Conservation (phyloP, 2,329 filamentous ascomycete species). For the Achaetomium macrosporum region DNA sequence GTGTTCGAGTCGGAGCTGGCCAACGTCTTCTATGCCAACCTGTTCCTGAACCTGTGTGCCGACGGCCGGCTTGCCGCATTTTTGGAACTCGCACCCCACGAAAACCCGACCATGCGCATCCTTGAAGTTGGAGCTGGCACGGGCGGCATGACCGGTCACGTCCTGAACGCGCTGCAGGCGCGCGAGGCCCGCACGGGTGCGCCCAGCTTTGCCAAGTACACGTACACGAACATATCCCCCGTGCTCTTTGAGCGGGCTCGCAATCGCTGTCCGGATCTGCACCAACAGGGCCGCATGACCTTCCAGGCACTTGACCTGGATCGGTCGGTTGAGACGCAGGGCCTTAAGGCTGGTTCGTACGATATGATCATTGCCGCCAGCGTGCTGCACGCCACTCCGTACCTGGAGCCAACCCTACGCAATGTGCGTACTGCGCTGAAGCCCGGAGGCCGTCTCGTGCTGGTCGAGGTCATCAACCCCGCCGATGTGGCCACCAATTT, state of each 20-base stretch:
- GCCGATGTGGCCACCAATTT: background rate
- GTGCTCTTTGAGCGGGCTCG: slow-evolving; percentile 24
- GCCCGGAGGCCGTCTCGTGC: slow-evolving; percentile 34
- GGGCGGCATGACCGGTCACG: background rate
- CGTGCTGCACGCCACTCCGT: slow-evolving; percentile 32
- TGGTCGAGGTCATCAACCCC: slow-evolving; percentile 6
- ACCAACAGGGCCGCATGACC: slow-evolving; percentile 21
- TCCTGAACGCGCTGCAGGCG: slow-evolving; percentile 23
- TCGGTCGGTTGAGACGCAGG: slow-evolving; percentile 27
- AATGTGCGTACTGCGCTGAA: slow-evolving; percentile 30
- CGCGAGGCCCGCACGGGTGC: background rate
- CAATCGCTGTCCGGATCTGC: slow-evolving; percentile 17
- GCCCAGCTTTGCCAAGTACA: background rate
- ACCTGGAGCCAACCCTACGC: slow-evolving; percentile 24
- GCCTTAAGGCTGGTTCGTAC: slow-evolving; percentile 26
- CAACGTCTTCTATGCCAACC: slow-evolving; percentile 12
- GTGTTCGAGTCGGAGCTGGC: background rate
- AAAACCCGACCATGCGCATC: slow-evolving; percentile 23
- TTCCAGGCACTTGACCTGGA: slow-evolving; percentile 29
- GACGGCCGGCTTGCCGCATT: slow-evolving; percentile 6
- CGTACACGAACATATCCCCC: slow-evolving; percentile 7
- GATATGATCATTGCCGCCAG: slow-evolving; percentile 34
- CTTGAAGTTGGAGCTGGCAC: slow-evolving; percentile 30
- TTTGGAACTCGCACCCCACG: background rate
- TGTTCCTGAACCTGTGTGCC: slow-evolving; percentile 28